Percentiles rank a stretch among this genome's conserved stretches.
phyloP scores from a whole-genome alignment of 2,329 filamentous ascomycete genomes.

The Berkeleyomyces basicola region DNA sequence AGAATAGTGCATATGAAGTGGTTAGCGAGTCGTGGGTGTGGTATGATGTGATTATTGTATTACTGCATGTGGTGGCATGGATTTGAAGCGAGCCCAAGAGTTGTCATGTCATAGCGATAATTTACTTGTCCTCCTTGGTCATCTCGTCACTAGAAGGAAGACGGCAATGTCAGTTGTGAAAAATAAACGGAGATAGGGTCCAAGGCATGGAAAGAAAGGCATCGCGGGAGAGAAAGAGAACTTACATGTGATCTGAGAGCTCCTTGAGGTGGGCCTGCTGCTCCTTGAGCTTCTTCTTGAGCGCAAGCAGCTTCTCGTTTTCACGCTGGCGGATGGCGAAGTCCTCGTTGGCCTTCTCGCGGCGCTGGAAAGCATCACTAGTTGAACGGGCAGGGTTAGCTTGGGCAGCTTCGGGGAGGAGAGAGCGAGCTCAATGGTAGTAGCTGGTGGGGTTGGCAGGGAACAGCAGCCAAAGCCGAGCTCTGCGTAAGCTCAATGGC shows the following conservation, averaged over 20 bases:
- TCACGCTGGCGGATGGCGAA: conserved; percentile 75
- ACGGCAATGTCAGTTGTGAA: background rate
- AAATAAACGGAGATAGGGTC: background rate
- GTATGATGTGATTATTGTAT: background rate
- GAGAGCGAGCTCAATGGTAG: too few species aligned
- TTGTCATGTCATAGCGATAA: background rate
- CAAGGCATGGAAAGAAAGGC: background rate
- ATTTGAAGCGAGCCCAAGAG: background rate
- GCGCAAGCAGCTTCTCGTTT: conserved; percentile 69
- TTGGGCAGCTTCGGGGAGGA: background rate
- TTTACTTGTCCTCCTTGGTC: conserved; percentile 50
- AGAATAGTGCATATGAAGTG: background rate
- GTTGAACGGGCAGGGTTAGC: conserved; percentile 3
- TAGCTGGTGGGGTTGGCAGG: too few species aligned
- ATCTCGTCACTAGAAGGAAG: conserved; percentile 48
- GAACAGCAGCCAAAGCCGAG: too few species aligned
- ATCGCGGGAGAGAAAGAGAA: background rate
- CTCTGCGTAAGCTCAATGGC: background rate
- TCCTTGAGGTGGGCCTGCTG: conserved; percentile 74
- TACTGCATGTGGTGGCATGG: background rate
- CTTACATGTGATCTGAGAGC: conserved; percentile 75
- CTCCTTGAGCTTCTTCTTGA: conserved; percentile 56
- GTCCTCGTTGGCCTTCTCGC: conserved; percentile 76
- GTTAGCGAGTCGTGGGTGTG: background rate
- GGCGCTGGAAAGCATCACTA: conserved; percentile 84